phyloP scores from a whole-genome alignment of 2,329 filamentous ascomycete species.

The Apiospora hydei region DNA sequence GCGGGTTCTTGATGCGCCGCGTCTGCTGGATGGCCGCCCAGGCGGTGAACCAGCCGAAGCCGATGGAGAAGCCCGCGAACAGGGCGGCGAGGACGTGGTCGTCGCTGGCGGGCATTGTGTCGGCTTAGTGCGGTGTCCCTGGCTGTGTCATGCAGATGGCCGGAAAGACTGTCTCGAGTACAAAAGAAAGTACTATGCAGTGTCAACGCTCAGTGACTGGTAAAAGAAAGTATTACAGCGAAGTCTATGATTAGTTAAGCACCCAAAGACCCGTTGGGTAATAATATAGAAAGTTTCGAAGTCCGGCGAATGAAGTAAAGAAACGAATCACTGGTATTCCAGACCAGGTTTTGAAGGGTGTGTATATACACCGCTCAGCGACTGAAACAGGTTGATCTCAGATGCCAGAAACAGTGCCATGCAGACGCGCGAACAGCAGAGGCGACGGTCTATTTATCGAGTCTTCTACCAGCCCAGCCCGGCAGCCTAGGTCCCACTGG shows the following conservation, averaged over 20 bases:
- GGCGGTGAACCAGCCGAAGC: slow-evolving; percentile 31
- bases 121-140: not conserved
- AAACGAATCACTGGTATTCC: not conserved
- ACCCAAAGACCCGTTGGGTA: not conserved
- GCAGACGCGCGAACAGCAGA: not conserved
- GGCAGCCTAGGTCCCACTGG: not conserved
- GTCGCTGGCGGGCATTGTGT: slow-evolving; percentile 11
- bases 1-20: slow-evolving; percentile 28
- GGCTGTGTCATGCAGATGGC: not conserved
- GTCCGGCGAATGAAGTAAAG: not conserved
- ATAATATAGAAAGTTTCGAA: not conserved
- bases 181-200: not conserved
- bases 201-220: not conserved
- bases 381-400: not conserved
- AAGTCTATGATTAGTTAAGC: not conserved
- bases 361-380: not conserved
- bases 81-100: slow-evolving; percentile 30
- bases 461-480: not conserved
- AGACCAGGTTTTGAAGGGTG: not conserved
- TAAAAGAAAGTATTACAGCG: not conserved
- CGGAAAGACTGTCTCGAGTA: too few species aligned
- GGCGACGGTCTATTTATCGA: not conserved
- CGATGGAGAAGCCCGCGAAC: slow-evolving; percentile 31
- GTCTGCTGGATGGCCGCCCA: slow-evolving; percentile 33
- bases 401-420: not conserved